Evolutionary conservation across 2,329 filamentous ascomycete species (phyloP), one percentile per base, ranked within the genome.

Genomic region (Colletotrichum sp.): DNA sequence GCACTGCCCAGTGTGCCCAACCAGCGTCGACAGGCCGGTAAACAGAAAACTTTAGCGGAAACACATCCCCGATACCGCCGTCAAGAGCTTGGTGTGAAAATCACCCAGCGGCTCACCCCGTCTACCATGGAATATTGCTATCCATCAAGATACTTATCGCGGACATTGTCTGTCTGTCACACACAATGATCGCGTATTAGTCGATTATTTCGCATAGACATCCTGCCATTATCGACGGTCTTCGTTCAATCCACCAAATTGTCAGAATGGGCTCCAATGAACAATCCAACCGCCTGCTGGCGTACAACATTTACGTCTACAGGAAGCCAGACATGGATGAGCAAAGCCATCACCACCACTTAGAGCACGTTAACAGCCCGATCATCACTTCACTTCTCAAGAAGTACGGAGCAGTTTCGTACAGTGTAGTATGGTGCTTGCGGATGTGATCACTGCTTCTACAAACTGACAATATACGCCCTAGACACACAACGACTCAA

Each of bases 241-340:
- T 15, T 16, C 0, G 27, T 11, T 3, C 7, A 43, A 24, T 3
- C 18, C 6, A 43, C 16, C 6, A 8, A 18, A 34, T 51, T n/a
- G 7, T 5, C 24, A 54, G 16, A 34, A 69, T 70, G 67, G 47
- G 43, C 15, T 57, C 59, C 13, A n/a, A 21, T 16, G 31, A 57
- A 6, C 59, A 66, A 8, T 3, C 59, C 1, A 55, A 27, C 11
- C 67, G 67, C 9, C 24, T 57, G 4, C 33, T 70, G 33, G 29
- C 67, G 3, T 70, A 70, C 47, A 66, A 27, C 61, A 70, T 70
- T 0, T 70, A 70, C 4, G 61, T 70, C 34, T 58, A 58, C 12
- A 70, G 18, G 8, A 70, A 70, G 29, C 33, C 61, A 66, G 67
- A 18, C 7, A 65, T 66, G 62, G 61, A 70, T 16, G 61, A 70